phyloP scores from a whole-genome alignment of 2,329 filamentous ascomycete species.

The Endoconidiophora polonica region DNA sequence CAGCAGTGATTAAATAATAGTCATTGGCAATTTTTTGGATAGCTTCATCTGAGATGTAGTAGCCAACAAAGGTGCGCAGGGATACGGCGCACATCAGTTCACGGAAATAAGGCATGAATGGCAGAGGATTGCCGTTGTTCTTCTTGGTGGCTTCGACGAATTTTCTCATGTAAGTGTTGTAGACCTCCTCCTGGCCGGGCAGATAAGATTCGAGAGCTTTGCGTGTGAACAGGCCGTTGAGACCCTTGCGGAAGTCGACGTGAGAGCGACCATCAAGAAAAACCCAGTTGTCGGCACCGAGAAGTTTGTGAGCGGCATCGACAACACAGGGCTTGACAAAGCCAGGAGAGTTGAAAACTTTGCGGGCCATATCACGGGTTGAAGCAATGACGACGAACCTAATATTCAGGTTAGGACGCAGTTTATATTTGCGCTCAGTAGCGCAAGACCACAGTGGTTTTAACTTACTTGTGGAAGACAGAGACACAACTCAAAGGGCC shows the following conservation, averaged over 20 bases:
- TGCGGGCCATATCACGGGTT: conserved; percentile 84
- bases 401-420: conserved; percentile 3
- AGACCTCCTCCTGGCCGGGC: conserved; percentile 82
- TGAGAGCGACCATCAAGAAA: conserved; percentile 92
- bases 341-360: conserved; percentile 84
- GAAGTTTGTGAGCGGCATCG: conserved; percentile 81
- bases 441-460: too few relatives aligned
- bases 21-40: conserved; percentile 92
- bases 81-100: conserved; percentile 91
- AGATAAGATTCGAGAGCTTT: conserved; percentile 76
- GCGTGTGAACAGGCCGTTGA: conserved; percentile 88
- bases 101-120: conserved; percentile 85
- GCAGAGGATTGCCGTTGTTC: conserved; percentile 53
- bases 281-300: conserved; percentile 87
- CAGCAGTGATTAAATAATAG: conserved; percentile 91
- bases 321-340: conserved; percentile 96
- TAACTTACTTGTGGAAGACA: conserved; percentile 87
- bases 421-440: too few relatives aligned
- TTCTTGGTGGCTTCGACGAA: conserved; percentile 63
- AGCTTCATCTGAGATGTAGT: conserved; percentile 81
- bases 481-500: conserved; percentile 91
- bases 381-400: conserved; percentile 97
- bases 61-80: conserved; percentile 89
- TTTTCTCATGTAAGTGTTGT: conserved; percentile 66
- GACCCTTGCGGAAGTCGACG: conserved; percentile 90